Base-by-base conservation (phyloP, 1,139 yeast species). In the Protomyces macrosporus region DNA sequence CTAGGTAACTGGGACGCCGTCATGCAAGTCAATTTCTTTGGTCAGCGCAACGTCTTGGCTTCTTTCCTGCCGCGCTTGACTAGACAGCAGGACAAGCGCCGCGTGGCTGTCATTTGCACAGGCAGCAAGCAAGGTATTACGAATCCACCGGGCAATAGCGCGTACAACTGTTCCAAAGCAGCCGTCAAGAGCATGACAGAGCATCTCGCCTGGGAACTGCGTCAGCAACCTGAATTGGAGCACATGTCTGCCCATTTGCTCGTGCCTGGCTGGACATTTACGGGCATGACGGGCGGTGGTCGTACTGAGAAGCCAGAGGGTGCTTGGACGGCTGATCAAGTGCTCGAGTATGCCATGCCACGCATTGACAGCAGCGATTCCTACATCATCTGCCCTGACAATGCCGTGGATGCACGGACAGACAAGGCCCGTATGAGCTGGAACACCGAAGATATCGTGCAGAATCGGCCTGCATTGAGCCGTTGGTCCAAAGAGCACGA, bases 111-210 rank as follows among this genome's bases (percentile, higher is more conserved):
- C 48, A 65, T 71, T 45, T 55, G 71, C 45, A 71, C 73, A 23
- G 73, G 73, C 42, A 71, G 73, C 35, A 71, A 71, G 66, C 73
- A 71, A 65, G 73, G 73, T 34, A 71, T 71, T 66, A 71, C 73
- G 53, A 71, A 71, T 62, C 73, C 73, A 33, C 73, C 73, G 4
- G 73, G 73, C 1, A 71, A 71, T 59, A 72, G 73, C 9, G 72
- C 71, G 36, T 71, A 71, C 68, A 71, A 71, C 65, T 70, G 72
- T 12, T 70, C 72, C 35, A 71, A 71, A 65, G 73, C 73, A n/a
- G 73, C 73, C 1, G 67, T 71, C 53, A 70, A 70, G 57, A 66
- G 68, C 16, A 67, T 68, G 58, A 72, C 72, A 34, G 73, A 71
- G 65, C 72, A 71, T 14, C 57, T 71, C 48, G 69, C 73, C 6